Evolutionary conservation across 345 rosid genomes (phyloP).

Genomic region (Brassica incana): DNA sequence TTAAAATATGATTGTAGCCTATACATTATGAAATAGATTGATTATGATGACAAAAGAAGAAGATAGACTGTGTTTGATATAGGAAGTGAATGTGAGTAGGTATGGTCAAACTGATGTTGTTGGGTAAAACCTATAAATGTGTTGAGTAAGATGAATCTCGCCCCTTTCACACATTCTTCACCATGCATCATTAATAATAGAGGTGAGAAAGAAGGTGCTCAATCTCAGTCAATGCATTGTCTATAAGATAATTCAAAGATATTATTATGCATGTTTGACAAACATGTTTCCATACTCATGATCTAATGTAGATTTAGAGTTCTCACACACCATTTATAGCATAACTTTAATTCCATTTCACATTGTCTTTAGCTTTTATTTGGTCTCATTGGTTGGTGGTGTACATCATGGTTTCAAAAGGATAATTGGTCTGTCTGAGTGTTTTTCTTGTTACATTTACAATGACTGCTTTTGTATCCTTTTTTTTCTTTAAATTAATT

Average conservation of each 20-base stretch:
- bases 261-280: background rate
- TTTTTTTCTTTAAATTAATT: background rate
- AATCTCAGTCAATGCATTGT: background rate
- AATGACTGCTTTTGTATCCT: background rate
- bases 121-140: background rate
- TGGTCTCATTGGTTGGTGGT: background rate
- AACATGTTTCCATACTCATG: background rate
- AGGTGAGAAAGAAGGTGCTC: background rate
- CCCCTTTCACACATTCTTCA: conserved; percentile 1
- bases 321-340: background rate
- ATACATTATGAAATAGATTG: background rate
- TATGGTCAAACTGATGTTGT: background rate
- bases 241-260: background rate
- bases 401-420: background rate
- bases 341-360: background rate
- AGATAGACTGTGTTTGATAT: background rate
- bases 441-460: background rate
- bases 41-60: background rate
- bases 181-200: background rate
- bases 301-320: background rate
- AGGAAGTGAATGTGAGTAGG: background rate
- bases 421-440: background rate
- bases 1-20: background rate
- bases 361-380: background rate
- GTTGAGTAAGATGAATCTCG: background rate